phyloP scores from a whole-genome alignment of 495 filamentous ascomycete species.

The Tuber microsphaerosporum region DNA sequence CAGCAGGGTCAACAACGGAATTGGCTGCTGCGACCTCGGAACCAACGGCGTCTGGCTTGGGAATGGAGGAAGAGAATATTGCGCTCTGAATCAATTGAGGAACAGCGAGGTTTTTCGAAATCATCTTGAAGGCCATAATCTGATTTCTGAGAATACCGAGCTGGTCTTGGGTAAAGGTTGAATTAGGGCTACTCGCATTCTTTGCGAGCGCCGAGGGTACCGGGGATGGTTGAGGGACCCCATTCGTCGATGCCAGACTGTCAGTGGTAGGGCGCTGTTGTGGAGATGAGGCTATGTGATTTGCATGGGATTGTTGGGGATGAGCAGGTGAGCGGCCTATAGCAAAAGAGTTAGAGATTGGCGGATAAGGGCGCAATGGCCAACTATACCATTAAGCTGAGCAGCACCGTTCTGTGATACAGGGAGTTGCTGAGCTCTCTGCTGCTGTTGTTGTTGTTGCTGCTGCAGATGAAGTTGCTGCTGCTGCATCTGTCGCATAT shows the following conservation, averaged over 20 bases:
- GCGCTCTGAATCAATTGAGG: conserved; percentile 37
- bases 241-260: conserved; percentile 22
- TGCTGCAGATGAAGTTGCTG: conserved; percentile 26
- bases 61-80: conserved; percentile 38
- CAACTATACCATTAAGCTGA: conserved; percentile 37
- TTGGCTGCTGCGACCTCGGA: conserved; percentile 28
- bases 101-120: conserved; percentile 41
- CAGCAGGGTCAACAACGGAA: conserved; percentile 38
- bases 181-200: conserved; percentile 25
- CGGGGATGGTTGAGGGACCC: conserved; percentile 13
- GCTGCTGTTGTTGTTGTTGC: conserved; percentile 5
- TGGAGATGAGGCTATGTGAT: conserved; percentile 22
- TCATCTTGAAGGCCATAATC: conserved; percentile 42
- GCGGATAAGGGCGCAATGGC: conserved; percentile 3
- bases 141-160: conserved; percentile 39
- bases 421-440: conserved; percentile 21
- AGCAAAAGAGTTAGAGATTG: conserved; percentile 11
- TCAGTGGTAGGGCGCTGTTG: conserved; percentile 20
- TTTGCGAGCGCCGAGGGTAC: conserved; percentile 13
- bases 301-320: conserved; percentile 23
- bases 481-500: conserved; percentile 35
- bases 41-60: conserved; percentile 42
- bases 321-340: conserved; percentile 25
- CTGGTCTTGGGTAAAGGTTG: conserved; percentile 40
- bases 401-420: conserved; percentile 28